These are phyloP conservation scores for Cryomyces minteri DNA, from an alignment of 495 filamentous ascomycete species.

Conservation along the genomic window DNA sequence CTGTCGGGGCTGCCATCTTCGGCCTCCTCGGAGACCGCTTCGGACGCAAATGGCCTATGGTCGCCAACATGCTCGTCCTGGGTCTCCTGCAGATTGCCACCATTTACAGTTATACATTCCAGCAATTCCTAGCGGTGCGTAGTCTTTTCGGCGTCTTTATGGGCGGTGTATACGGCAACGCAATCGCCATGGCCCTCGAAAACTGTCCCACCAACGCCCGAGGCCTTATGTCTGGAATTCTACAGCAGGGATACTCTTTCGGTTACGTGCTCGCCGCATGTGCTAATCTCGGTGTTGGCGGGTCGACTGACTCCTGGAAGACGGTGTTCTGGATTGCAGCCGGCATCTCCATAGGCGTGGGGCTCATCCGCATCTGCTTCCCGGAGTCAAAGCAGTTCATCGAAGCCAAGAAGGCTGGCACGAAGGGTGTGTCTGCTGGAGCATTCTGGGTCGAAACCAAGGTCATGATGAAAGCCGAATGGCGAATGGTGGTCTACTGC, in stretches of 20 bases:
- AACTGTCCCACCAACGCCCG: constrained; percentile 50
- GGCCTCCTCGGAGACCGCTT: constrained; percentile 55
- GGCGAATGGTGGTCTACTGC: constrained; percentile 53
- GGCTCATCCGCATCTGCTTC: constrained; percentile 43
- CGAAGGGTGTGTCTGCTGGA: constrained; percentile 15
- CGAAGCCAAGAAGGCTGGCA: constrained; percentile 37
- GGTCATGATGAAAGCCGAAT: constrained; percentile 44
- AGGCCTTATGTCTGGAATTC: constrained; percentile 58
- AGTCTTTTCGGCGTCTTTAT: constrained; percentile 64
- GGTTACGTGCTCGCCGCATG: constrained; percentile 59
- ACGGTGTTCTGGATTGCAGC: constrained; percentile 45
- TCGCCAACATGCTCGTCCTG: constrained; percentile 47
- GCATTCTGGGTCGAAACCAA: constrained; percentile 41
- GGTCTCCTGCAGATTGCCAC: constrained; percentile 52
- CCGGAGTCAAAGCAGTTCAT: constrained; percentile 55
- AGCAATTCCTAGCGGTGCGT: constrained; percentile 50
- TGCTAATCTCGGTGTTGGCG: constrained; percentile 47
- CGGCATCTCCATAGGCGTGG: constrained; percentile 42
- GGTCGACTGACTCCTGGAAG: constrained; percentile 37
- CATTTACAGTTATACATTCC: constrained; percentile 47
- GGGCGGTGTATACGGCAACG: constrained; percentile 68
- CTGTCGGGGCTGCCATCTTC: constrained; percentile 50
- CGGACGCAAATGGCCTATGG: constrained; percentile 71
- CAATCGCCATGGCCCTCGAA: constrained; percentile 66
- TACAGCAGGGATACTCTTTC: constrained; percentile 62